Evolutionary conservation across 75 land plant genomes (phyloP).

Genomic region (Cryptomeria japonica): DNA sequence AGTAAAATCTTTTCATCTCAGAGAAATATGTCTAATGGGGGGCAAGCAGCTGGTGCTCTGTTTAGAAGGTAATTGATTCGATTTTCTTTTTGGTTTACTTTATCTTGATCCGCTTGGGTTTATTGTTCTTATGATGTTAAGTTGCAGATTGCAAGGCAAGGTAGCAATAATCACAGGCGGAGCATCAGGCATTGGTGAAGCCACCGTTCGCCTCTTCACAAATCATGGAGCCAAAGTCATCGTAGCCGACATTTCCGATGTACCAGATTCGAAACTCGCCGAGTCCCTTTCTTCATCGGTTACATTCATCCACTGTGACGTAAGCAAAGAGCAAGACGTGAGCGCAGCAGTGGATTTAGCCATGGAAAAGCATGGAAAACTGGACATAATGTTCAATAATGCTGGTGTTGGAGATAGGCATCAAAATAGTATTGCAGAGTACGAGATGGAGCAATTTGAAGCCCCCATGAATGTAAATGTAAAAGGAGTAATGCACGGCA

Average conservation of each 20-base stretch:
- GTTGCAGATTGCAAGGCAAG: too few relatives aligned
- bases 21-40: too few relatives aligned
- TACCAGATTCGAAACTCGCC: too few relatives aligned
- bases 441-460: conserved; percentile 44
- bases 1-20: too few relatives aligned
- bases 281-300: too few relatives aligned
- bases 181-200: conserved; percentile 12
- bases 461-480: conserved; percentile 47
- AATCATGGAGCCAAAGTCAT: conserved; percentile 26
- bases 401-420: conserved; percentile 56
- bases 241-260: conserved; percentile 16
- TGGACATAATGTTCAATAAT: conserved; percentile 84
- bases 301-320: conserved; percentile 54
- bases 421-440: conserved; percentile 22
- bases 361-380: conserved; percentile 41
- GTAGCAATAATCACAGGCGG: too few relatives aligned
- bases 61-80: too few relatives aligned
- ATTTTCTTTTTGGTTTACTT: too few relatives aligned
- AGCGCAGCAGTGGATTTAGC: conserved; percentile 53
- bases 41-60: too few relatives aligned
- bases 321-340: conserved; percentile 63
- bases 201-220: conserved; percentile 18
- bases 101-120: too few relatives aligned
- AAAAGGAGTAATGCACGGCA: conserved; percentile 25
- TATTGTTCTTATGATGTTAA: too few relatives aligned